These are phyloP conservation scores for Simplicillium aogashimaense DNA, from an alignment of 2,329 filamentous ascomycete species.

Conservation along the genomic window DNA sequence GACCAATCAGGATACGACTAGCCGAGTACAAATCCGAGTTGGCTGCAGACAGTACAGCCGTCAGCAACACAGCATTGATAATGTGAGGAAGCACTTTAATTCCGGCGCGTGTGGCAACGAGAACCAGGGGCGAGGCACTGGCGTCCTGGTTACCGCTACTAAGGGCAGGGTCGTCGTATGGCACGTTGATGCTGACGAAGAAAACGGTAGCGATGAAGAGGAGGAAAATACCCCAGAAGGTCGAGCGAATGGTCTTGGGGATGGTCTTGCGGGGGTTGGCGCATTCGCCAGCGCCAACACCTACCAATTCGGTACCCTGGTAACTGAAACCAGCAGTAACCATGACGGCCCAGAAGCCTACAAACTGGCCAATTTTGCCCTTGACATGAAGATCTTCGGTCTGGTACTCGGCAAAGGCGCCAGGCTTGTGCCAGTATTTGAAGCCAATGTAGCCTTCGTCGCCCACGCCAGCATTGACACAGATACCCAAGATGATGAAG, in stretches of 20 bases:
- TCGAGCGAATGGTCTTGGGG: conserved; percentile 62
- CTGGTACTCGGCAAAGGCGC: conserved; percentile 52
- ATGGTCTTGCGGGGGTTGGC: conserved; percentile 63
- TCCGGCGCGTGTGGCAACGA: conserved; percentile 50
- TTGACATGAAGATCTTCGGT: conserved; percentile 25
- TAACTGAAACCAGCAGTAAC: conserved; percentile 62
- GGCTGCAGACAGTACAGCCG: conserved; percentile 68
- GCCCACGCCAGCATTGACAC: conserved; percentile 63
- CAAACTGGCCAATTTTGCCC: conserved; percentile 48
- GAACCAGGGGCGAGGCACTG: conserved; percentile 55
- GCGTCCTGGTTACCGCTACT: conserved; percentile 43
- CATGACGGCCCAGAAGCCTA: conserved; percentile 60
- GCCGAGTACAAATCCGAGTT: conserved; percentile 70
- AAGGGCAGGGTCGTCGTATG: conserved; percentile 47
- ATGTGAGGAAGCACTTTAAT: conserved; percentile 55
- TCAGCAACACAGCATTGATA: conserved; percentile 70
- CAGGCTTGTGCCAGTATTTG: conserved; percentile 58
- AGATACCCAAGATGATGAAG: conserved; percentile 69
- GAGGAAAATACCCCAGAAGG: conserved; percentile 64
- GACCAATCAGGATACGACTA: conserved; percentile 56
- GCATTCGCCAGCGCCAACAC: conserved; percentile 69
- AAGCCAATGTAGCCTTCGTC: conserved; percentile 65
- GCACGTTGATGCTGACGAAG: conserved; percentile 63
- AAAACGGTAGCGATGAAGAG: conserved; percentile 58
- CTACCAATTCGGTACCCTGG: conserved; percentile 67